Evolutionary conservation across 371 early-diverging fungal species (phyloP), one percentile per base, ranked within the genome.

Genomic region (Mucor lusitanicus): DNA sequence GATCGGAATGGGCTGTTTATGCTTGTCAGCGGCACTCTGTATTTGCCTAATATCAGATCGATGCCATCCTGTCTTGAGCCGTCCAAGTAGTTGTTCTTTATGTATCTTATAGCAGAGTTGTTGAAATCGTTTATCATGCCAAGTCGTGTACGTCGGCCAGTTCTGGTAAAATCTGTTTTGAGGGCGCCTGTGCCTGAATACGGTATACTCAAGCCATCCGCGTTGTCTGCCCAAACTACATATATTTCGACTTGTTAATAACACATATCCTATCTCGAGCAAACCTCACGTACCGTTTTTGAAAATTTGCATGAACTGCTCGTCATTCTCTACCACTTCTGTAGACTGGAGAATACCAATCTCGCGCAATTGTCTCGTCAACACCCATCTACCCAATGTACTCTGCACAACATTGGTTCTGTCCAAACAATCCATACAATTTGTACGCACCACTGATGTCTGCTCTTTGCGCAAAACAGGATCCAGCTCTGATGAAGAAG

Each of bases 401-500:
- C 91, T 92, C 75, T 99, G 99, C 2, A 98, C 96, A 6, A 99
- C 97, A 70, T 99, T 99, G 33, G 99, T 99, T 71, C 99, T 89
- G 80, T 99, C 99, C 57, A 99, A 82, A 71, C 99, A 99, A 83
- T 99, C 99, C 91, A 99, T 98, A 77, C 99, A 99, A 78, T 99
- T 99, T 9, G 98, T 94, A 62, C 99, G 91, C 9, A 97, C 83
- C 12, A 99, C 92, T 2, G 94, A 93, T 2, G 79, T 78, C 69
- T 99, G 99, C 32, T 28, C 56, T 19, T 56, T 56, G 5, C 56
- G 33, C 19, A 56, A 56, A 8, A 56, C 19, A 19, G 56, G 56
- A 9, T 56, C 56, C 6, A 17, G 32, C 64, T 48, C 40, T 40
- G 40, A 40, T 21, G 39, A 13, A n/a, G 27, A 53, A 44, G 33